phyloP scores from a whole-genome alignment of 176 grass and related monocot genomes.

The Carex parvula region DNA sequence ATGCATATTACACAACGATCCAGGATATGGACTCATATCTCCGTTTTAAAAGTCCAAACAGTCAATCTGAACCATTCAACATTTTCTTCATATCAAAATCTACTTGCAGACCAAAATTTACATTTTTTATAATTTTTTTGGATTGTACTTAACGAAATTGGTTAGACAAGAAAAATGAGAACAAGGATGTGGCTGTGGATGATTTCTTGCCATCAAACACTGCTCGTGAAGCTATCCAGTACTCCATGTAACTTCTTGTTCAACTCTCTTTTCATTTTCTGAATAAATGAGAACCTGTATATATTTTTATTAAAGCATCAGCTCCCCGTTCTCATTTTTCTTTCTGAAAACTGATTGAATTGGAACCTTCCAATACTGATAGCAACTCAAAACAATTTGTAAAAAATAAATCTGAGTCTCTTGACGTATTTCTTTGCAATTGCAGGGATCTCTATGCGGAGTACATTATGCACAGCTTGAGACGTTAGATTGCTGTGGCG shows the following conservation, averaged over 20 bases:
- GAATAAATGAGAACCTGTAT: no score
- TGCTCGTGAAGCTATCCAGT: slow-evolving; percentile 51
- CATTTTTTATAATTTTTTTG: no score
- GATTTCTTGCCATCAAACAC: slow-evolving; percentile 40
- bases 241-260: slow-evolving; percentile 59
- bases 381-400: not conserved
- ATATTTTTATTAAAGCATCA: not conserved
- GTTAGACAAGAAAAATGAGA: slow-evolving; percentile 81
- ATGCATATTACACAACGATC: no score
- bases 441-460: slow-evolving; percentile 56
- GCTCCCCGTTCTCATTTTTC: not conserved
- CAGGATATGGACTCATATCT: no score
- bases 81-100: no score
- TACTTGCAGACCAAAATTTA: no score
- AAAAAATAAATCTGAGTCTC: not conserved
- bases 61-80: no score
- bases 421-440: not conserved
- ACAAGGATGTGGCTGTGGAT: slow-evolving; percentile 63
- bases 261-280: no score
- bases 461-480: slow-evolving; percentile 54
- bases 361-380: not conserved
- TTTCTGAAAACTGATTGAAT: not conserved
- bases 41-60: no score
- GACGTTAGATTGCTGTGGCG: slow-evolving; percentile 31
- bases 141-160: not conserved